Conservation (phyloP, 2,329 filamentous ascomycete genomes). For the Fusarium sp. region DNA sequence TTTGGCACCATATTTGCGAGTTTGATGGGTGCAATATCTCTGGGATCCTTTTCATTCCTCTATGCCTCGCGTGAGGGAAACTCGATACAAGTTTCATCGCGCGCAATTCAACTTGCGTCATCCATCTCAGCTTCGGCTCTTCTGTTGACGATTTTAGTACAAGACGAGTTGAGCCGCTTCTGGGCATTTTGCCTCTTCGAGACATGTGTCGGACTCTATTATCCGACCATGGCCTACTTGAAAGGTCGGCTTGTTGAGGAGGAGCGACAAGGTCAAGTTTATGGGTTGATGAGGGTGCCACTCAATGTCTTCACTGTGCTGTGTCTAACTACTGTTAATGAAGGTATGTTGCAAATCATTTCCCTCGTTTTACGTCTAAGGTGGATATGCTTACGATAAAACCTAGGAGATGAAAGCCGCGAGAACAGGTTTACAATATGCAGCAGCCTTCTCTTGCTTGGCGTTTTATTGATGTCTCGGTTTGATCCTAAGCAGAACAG, state of each 20-base stretch:
- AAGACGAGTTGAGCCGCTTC: neutral
- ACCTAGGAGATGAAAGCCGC: neutral
- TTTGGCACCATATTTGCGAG: neutral
- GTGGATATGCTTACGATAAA: fast-evolving
- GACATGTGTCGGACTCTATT: neutral
- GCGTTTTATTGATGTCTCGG: neutral
- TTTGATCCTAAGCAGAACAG: neutral
- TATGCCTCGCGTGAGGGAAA: neutral
- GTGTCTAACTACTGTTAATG: neutral
- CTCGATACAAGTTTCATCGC: neutral
- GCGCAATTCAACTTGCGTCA: neutral
- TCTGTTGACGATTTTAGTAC: neutral
- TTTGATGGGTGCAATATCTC: neutral
- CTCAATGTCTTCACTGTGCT: neutral
- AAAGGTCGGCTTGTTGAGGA: neutral
- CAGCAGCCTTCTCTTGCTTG: neutral
- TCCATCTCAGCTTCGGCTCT: neutral
- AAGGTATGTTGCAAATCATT: neutral
- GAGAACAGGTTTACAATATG: neutral
- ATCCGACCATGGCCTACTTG: neutral
- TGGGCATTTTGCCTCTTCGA: neutral
- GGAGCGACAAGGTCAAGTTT: neutral
- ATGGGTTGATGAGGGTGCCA: neutral
- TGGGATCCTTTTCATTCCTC: neutral
- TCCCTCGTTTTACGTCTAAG: fast-evolving